Evolutionary conservation across 306 rosid species (phyloP), one percentile per base, ranked within the genome.

Genomic region (Hippophae rhamnoides): DNA sequence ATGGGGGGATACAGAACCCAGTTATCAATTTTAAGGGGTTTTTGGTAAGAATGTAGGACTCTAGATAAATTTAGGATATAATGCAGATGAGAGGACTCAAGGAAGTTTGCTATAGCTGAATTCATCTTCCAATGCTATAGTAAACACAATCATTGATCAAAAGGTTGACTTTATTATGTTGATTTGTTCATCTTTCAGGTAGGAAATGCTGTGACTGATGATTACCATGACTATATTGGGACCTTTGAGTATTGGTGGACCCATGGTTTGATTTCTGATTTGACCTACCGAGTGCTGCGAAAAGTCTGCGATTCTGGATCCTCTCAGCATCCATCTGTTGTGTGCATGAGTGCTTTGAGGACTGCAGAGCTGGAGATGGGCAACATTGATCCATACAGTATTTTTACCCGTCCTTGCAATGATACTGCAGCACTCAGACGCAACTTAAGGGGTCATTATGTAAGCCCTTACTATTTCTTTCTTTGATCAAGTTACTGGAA

Each of bases 231-330:
- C 69, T 82, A 56, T 50, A 31, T 93, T 73, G 99, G 97, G 62
- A 86, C 97, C 56, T 93, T 88, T 44, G 89, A 88, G 75, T 88
- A 86, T 58, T 86, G 99, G 99, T 93, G 99, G 95, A 82, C 85
- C 46, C 97, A 93, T 63, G 97, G 97, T 68, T 72, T 93, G 84
- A 74, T 93, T 62, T 93, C 99, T 2, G 99, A 93, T 88, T 88
- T 94, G 25, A 76, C 99, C 25, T 85, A 86, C 66, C 80, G 61
- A 23, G 38, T 54, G 58, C 84, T 93, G 44, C 72, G 64, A 62
- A 67, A 23, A 45, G 68, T 72, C n/a, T 93, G 99, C 68, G 81
- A 88, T 57, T 75, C 61, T 52, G 86, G 79, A 8, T 81, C 95
- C 59, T 76, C 90, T 40, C 79, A 60, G 76, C 99, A 86, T 73